These are phyloP conservation scores for Agaricus blazei DNA, from an alignment of 768 basidiomycete species.

Conservation along the genomic window DNA sequence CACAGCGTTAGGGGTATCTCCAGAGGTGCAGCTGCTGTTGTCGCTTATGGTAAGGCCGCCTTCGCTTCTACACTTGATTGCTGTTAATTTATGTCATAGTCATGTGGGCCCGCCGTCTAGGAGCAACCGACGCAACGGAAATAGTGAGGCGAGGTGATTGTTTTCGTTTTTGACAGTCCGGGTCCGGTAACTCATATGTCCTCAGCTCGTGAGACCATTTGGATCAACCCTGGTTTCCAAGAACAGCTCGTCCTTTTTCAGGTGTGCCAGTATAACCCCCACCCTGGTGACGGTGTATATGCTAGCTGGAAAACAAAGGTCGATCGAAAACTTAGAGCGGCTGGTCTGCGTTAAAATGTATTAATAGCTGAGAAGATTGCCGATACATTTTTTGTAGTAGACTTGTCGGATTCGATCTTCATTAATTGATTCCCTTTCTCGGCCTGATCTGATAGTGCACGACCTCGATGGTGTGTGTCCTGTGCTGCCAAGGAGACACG, in stretches of 20 bases:
- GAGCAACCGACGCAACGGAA: conserved; percentile 53
- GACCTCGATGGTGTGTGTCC: too few relatives aligned
- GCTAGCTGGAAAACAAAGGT: conserved; percentile 57
- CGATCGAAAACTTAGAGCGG: conserved; percentile 40
- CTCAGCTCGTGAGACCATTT: conserved; percentile 70
- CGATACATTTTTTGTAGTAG: neutral
- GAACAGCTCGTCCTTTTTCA: conserved; percentile 76
- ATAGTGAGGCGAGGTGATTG: conserved; percentile 52
- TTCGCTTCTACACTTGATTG: neutral
- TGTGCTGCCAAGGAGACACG: neutral
- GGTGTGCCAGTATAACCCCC: conserved; percentile 64
- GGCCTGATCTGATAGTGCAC: too few relatives aligned
- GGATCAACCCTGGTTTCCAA: conserved; percentile 75
- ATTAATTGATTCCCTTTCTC: too few relatives aligned
- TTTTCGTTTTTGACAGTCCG: neutral
- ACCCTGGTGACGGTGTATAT: conserved; percentile 58
- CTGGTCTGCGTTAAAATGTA: conserved; percentile 23
- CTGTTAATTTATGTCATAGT: conserved; percentile 33
- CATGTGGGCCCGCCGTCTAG: conserved; percentile 60
- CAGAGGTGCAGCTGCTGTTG: conserved; percentile 64
- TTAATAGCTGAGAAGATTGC: neutral
- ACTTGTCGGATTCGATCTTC: too few relatives aligned
- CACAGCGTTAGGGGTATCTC: conserved; percentile 66
- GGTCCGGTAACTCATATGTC: conserved; percentile 2
- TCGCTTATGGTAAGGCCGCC: conserved; percentile 62